These are phyloP conservation scores for Pyrenopolyporus hunteri DNA, from an alignment of 495 filamentous ascomycete species.

Conservation along the genomic window DNA sequence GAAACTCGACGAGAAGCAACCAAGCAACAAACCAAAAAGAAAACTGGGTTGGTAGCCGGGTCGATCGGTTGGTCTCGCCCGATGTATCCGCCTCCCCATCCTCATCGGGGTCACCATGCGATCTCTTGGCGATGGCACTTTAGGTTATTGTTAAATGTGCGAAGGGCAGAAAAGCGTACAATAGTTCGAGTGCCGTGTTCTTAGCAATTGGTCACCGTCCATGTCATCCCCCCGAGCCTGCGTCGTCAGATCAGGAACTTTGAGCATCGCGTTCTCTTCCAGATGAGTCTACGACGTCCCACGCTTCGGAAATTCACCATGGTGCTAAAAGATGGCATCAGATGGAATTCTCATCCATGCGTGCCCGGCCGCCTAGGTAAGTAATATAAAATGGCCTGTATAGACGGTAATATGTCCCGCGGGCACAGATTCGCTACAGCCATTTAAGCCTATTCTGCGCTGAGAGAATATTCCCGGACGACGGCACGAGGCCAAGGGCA, in stretches of 20 bases:
- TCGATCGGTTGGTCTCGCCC: slow-evolving; percentile 36
- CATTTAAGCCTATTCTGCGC: slow-evolving; percentile 33
- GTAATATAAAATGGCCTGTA: slow-evolving; percentile 19
- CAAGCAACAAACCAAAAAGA: slow-evolving; percentile 3
- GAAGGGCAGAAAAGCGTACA: slow-evolving; percentile 8
- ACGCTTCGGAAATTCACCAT: too few species aligned
- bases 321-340: too few species aligned
- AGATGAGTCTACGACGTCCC: too few species aligned
- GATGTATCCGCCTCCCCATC: slow-evolving; percentile 10
- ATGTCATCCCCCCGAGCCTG: background rate
- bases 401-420: slow-evolving; percentile 28
- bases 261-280: background rate
- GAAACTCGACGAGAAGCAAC: background rate
- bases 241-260: background rate
- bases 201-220: slow-evolving; percentile 5
- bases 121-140: slow-evolving; percentile 41
- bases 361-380: slow-evolving; percentile 1
- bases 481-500: slow-evolving; percentile 15
- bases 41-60: slow-evolving; percentile 14
- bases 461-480: slow-evolving; percentile 27
- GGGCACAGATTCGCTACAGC: slow-evolving; percentile 12
- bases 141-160: slow-evolving; percentile 41
- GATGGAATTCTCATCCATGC: slow-evolving; percentile 7
- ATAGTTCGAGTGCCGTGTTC: slow-evolving; percentile 17
- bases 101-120: slow-evolving; percentile 30